phyloP scores from a whole-genome alignment of 345 rosid genomes.

The Alliaria petiolata region DNA sequence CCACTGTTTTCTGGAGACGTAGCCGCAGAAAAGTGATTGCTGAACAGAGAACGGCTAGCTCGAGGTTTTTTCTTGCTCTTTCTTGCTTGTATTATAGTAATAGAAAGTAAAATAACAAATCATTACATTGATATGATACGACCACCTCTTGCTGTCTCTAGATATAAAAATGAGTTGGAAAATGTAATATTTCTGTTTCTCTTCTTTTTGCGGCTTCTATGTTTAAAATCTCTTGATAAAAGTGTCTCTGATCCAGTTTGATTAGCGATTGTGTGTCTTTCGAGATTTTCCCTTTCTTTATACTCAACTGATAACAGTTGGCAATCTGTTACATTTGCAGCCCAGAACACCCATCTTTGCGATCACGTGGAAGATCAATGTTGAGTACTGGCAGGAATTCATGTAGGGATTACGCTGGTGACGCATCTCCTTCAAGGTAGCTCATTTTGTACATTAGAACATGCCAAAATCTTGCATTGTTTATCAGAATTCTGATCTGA shows the following conservation, averaged over 20 bases:
- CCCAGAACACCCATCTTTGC: conserved; percentile 89
- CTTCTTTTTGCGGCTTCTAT: background rate
- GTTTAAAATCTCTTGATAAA: background rate
- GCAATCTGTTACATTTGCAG: conserved; percentile 46
- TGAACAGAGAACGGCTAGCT: conserved; percentile 96
- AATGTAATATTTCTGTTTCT: background rate
- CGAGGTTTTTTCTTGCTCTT: conserved; percentile 57
- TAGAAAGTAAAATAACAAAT: background rate
- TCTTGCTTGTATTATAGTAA: conserved; percentile 10
- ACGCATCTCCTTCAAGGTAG: conserved; percentile 74
- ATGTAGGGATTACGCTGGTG: conserved; percentile 61
- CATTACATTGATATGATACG: background rate
- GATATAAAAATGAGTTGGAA: background rate
- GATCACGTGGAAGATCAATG: conserved; percentile 74
- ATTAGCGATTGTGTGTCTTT: background rate
- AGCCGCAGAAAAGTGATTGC: conserved; percentile 91
- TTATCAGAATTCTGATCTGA: background rate
- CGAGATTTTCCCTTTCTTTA: background rate
- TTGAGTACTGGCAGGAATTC: conserved; percentile 74
- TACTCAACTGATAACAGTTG: conserved; percentile 8
- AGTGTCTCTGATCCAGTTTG: background rate
- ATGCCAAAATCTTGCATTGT: background rate
- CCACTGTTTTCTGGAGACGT: conserved; percentile 82
- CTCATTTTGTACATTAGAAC: conserved; percentile 2
- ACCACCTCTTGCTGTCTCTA: background rate